Base-by-base conservation (phyloP, 2,329 filamentous ascomycete species). In the Calonectria fujianensis region DNA sequence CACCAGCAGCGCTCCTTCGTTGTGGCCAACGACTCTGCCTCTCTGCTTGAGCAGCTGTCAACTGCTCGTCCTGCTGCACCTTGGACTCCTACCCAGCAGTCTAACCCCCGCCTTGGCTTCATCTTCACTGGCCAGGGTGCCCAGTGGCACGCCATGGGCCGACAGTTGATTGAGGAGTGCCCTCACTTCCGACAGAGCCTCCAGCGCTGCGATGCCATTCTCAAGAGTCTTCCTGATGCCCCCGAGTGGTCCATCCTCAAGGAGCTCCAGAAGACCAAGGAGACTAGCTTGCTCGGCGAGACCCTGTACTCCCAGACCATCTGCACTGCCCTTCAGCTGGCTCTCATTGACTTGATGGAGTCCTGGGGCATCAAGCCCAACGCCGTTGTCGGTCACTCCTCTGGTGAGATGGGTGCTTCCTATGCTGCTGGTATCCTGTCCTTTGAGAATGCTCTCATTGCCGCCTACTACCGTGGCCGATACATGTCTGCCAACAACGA, bases 361-460 rank as follows among this genome's bases (percentile, higher is more conserved):
- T 73, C 74, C 2, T 86, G 85, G 82, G 82, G 81, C 0, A 82
- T 88, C 37, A 72, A 57, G n/a, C 84, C 86, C 1, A 31, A 72
- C 0, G 83, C 81, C 13, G 85, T 87, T 1, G 80, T 83, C 4
- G 86, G 87, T 3, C 87, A 89, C 74, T 87, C 86, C 0, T 85
- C 82, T 20, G 87, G 87, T 13, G 87, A 89, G 73, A 87, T 88
- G 59, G 85, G 76, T 2, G 86, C 86, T 27, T 87, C 87, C 0
- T 88, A 86, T 71, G 82, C 85, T 2, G 79, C 84, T 2, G 86
- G 85, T 2, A 79, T 82, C 3, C 65, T 88, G 0, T 80, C 80
- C 6, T 79, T 80, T 5, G 78, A 82, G 16, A 80, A 83, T 27
- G 84, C 84, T 27, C 76, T 83, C 20, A 77, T 84, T 8, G 73